Evolutionary conservation across 2,329 filamentous ascomycete species (phyloP), one percentile per base, ranked within the genome.

Genomic region (Remersonia thermophila): DNA sequence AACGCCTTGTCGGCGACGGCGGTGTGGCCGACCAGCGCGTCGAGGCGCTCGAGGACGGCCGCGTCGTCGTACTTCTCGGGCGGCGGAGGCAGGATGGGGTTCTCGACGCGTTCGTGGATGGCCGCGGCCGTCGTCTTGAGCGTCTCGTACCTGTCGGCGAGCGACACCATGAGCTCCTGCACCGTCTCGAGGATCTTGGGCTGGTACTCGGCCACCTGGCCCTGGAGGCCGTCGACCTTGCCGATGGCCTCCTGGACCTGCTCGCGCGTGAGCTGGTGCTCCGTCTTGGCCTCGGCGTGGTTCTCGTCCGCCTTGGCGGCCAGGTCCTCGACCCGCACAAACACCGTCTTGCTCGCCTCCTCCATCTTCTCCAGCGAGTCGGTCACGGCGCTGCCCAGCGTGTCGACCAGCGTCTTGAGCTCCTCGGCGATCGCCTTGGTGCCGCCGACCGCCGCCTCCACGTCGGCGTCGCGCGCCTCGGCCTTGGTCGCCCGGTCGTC

Each of bases 101-200:
- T 74, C 37, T 77, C 61, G 41, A 80, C 71, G 51, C 68, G 72
- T 41, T 71, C 65, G 45, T 75, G 63, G 16, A 80, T 63, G 3
- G 66, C 62, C 6, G 57, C 66, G 1, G 66, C 62, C 0, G 78
- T 71, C 30, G 72, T 69, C 57, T 87, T 85, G 11, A 85, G 82
- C 53, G 93, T 83, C 48, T 93, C 85, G 51, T 82, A 94, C 55
- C 96, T 87, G 53, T 93, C 75, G 16, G 77, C 80, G 37, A 94
- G 83, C 16, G 93, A 69, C 7, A 76, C 66, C 27, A 93, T 68
- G n/a, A 96, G 77, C 50, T 95, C 83, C 49, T 85, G 81, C 46
- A 98, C 74, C 0, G 83, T 75, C 36, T 89, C 79, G 39, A 95
- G 71, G 46, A 96, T 82, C 60, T 93, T 82, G 1, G 91, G 91